phyloP scores from a whole-genome alignment of 768 basidiomycete species.

The Royoungia palumana region DNA sequence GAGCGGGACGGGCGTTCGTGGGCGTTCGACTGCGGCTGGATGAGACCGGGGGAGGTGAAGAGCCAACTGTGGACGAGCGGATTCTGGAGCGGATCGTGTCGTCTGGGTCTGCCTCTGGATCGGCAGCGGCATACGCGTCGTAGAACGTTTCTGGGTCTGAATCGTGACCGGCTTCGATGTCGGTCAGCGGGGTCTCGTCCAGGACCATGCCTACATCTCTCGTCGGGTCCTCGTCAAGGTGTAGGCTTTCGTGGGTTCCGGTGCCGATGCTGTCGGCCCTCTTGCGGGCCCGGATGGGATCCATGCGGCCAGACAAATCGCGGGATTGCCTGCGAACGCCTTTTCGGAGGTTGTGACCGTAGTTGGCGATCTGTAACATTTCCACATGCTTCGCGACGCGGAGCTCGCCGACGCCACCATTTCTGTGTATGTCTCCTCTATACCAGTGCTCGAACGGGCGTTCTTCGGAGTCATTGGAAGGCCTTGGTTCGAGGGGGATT shows the following conservation, averaged over 20 bases:
- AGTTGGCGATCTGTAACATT: conserved; percentile 87
- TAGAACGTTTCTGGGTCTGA: conserved; percentile 42
- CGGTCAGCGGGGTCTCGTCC: conserved; percentile 74
- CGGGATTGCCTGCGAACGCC: conserved; percentile 23
- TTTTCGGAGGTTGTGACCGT: conserved; percentile 59
- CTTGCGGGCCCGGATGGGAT: conserved; percentile 40
- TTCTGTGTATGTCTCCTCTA: conserved; percentile 79
- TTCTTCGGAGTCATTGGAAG: conserved; percentile 75
- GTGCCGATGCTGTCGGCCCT: conserved; percentile 66
- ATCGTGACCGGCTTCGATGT: conserved; percentile 58
- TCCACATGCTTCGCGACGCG: conserved; percentile 71
- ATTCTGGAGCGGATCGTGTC: conserved; percentile 14
- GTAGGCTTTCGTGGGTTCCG: conserved; percentile 59
- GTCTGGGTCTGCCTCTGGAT: conserved; percentile 19
- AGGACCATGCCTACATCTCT: conserved; percentile 52
- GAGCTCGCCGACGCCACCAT: conserved; percentile 86
- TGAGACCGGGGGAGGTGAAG: conserved; percentile 20
- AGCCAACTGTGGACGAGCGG: conserved; percentile 16
- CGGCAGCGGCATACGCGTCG: conserved; percentile 26
- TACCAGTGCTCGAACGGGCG: conserved; percentile 89
- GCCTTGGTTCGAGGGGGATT: conserved; percentile 38
- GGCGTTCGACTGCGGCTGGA: conserved; percentile 44
- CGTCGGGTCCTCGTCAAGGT: conserved; percentile 59
- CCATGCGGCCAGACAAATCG: conserved; percentile 22
- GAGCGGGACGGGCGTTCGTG: conserved; percentile 34